Percentiles rank a stretch among this genome's conserved stretches.
phyloP scores from a whole-genome alignment of 2,329 filamentous ascomycete genomes.

The Exutisphaerella laricina region DNA sequence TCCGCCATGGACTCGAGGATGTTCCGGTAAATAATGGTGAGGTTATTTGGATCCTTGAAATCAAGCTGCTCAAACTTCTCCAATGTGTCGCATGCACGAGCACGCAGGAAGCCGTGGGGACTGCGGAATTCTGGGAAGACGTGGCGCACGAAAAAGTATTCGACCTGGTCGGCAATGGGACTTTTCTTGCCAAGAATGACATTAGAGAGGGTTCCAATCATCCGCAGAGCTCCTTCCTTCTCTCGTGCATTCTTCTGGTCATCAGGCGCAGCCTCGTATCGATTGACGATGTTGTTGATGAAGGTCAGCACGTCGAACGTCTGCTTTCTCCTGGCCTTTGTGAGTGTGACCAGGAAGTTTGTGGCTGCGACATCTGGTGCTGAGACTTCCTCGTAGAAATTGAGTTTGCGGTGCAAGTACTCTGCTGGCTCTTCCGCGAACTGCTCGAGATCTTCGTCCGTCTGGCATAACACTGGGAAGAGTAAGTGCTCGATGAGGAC shows the following conservation, averaged over 20 bases:
- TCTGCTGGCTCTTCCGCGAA: conserved; percentile 94
- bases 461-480: conserved; percentile 91
- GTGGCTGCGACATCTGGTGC: conserved; percentile 92
- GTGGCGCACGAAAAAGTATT: conserved; percentile 97
- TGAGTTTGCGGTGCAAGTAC: conserved; percentile 93
- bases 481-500: conserved; percentile 90
- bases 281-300: conserved; percentile 89
- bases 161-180: conserved; percentile 92
- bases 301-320: conserved; percentile 93
- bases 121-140: conserved; percentile 98
- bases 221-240: conserved; percentile 92
- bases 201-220: conserved; percentile 92
- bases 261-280: conserved; percentile 77
- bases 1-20: conserved; percentile 98
- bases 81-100: conserved; percentile 90
- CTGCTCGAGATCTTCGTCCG: conserved; percentile 84
- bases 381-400: conserved; percentile 96
- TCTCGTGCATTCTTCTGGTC: conserved; percentile 89
- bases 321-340: conserved; percentile 90
- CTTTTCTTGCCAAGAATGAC: conserved; percentile 98
- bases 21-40: conserved; percentile 92
- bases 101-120: conserved; percentile 77
- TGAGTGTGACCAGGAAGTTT: conserved; percentile 91
- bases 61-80: conserved; percentile 98
- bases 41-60: conserved; percentile 93